A percentile compares a stretch with the other conserved stretches of the same genome.
Conservation (phyloP, 306 rosid species). For the Prunus armeniaca region DNA sequence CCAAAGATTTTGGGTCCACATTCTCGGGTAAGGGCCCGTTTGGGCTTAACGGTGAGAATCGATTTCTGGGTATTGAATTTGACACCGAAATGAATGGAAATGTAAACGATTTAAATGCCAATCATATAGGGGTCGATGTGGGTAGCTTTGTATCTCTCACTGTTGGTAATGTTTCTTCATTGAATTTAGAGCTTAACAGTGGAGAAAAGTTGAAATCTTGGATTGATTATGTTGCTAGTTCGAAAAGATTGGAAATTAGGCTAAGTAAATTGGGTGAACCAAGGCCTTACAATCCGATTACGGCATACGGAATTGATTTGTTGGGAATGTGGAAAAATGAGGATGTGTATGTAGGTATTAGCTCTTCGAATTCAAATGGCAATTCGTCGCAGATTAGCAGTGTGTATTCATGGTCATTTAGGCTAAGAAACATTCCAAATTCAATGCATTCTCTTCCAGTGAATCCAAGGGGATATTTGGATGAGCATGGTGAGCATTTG, state of each 20-base stretch:
- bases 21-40: conserved; percentile 30
- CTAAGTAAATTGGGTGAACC: conserved; percentile 36
- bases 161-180: conserved; percentile 24
- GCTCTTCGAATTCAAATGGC: conserved; percentile 44
- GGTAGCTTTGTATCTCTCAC: conserved; percentile 35
- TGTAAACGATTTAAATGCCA: conserved; percentile 33
- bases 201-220: conserved; percentile 53
- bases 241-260: conserved; percentile 50
- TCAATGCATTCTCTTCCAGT: conserved; percentile 55
- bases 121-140: conserved; percentile 40
- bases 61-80: conserved; percentile 41
- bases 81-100: conserved; percentile 37
- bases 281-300: conserved; percentile 44
- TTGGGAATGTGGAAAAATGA: conserved; percentile 38
- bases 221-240: conserved; percentile 59
- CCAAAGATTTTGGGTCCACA: conserved; percentile 16
- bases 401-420: conserved; percentile 56
- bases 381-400: conserved; percentile 43
- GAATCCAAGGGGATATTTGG: conserved; percentile 31
- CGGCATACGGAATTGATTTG: conserved; percentile 45
- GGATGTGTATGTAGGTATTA: conserved; percentile 48
- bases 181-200: conserved; percentile 32
- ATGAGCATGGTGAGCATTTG: conserved; percentile 10
- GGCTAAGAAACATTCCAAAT: conserved; percentile 24
- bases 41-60: conserved; percentile 26